Percentiles rank a stretch among this genome's conserved stretches.
These are phyloP conservation scores for Rhododendron kiyosumense DNA, from an alignment of 148 eudicot species.

Conservation along the genomic window DNA sequence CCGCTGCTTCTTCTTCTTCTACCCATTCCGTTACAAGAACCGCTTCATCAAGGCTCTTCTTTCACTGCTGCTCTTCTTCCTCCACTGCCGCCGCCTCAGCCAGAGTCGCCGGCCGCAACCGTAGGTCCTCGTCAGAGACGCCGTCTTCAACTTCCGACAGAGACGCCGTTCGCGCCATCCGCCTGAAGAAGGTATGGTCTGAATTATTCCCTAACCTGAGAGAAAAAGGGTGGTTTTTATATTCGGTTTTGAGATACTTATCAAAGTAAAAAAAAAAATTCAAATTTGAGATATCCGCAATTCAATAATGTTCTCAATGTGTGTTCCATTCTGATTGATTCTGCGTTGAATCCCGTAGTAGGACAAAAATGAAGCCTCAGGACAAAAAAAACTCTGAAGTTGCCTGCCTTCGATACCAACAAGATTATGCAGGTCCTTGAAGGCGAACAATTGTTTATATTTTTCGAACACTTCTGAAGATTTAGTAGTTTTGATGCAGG, in stretches of 20 bases:
- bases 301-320: neutral
- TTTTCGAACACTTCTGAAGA: neutral
- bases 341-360: neutral
- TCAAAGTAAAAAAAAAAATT: neutral
- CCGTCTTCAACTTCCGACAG: slow-evolving; percentile 67
- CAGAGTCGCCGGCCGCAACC: slow-evolving; percentile 29
- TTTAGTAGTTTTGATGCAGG: neutral
- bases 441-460: neutral
- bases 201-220: neutral
- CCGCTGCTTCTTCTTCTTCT: slow-evolving; percentile 7
- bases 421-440: neutral
- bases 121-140: slow-evolving; percentile 30
- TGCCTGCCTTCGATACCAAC: neutral
- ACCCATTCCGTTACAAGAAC: slow-evolving; percentile 1
- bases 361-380: neutral
- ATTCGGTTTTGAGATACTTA: no score
- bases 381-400: neutral
- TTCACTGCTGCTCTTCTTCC: slow-evolving; percentile 27
- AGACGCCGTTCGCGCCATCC: slow-evolving; percentile 79
- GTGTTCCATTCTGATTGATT: neutral
- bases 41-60: slow-evolving; percentile 9
- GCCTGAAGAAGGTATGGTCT: slow-evolving; percentile 53
- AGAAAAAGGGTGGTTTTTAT: neutral
- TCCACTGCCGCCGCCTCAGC: slow-evolving; percentile 13
- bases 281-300: neutral